Conservation (phyloP, 1,139 yeast species). For the Candida labiduridarum region DNA sequence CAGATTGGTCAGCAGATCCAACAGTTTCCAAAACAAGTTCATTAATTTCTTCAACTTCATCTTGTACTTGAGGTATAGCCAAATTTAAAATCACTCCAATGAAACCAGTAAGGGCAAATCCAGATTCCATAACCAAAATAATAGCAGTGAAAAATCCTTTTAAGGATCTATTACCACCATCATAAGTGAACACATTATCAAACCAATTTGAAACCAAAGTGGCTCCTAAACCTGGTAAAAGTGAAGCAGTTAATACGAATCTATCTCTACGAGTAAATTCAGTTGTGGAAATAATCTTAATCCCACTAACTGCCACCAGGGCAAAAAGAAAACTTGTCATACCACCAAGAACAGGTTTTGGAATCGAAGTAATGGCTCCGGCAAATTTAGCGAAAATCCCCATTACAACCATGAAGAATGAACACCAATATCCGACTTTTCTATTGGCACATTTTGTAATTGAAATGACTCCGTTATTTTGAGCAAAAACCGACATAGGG, state of each 20-base stretch:
- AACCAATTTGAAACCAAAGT: constrained; percentile 80
- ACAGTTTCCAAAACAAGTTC: constrained; percentile 49
- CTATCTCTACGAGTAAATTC: constrained; percentile 88
- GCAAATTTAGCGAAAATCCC: constrained; percentile 89
- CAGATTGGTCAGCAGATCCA: constrained; percentile 48
- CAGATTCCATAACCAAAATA: constrained; percentile 80
- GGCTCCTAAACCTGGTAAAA: constrained; percentile 80
- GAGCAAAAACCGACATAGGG: constrained; percentile 89
- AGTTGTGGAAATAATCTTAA: constrained; percentile 72
- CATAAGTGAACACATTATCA: constrained; percentile 69
- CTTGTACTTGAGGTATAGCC: constrained; percentile 69
- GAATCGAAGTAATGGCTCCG: constrained; percentile 85
- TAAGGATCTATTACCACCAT: constrained; percentile 64
- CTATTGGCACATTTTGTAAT: constrained; percentile 88
- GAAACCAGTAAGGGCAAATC: constrained; percentile 83
- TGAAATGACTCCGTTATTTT: constrained; percentile 90
- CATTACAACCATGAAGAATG: constrained; percentile 79
- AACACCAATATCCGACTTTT: constrained; percentile 86
- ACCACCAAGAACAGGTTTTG: constrained; percentile 84
- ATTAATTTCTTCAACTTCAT: constrained; percentile 58
- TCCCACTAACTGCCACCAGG: constrained; percentile 87
- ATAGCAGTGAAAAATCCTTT: constrained; percentile 80
- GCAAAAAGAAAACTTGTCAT: constrained; percentile 90
- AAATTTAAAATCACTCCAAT: constrained; percentile 73
- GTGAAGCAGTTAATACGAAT: constrained; percentile 74